A percentile compares a stretch with the other conserved stretches of the same genome.
phyloP scores from a whole-genome alignment of 768 basidiomycete species.

The Hericium rajendrae region DNA sequence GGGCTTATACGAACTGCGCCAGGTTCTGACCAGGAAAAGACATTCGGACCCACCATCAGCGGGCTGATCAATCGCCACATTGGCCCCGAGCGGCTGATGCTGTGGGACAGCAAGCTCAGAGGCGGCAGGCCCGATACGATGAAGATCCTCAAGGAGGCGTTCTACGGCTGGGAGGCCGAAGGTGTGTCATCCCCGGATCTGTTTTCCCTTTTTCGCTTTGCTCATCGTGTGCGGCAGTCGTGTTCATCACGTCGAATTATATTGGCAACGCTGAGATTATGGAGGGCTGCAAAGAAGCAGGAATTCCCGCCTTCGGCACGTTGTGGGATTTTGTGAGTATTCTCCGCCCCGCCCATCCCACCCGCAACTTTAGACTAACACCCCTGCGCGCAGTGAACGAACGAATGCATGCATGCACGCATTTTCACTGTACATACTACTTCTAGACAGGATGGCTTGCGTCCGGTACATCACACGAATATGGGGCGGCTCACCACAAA shows the following conservation, averaged over 20 bases:
- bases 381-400: neutral
- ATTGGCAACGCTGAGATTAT: slow-evolving; percentile 33
- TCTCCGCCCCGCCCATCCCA: neutral
- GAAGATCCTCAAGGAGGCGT: slow-evolving; percentile 27
- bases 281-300: slow-evolving; percentile 27
- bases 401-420: neutral
- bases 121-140: slow-evolving; percentile 31
- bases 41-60: slow-evolving; percentile 33
- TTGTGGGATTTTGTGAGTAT: slow-evolving; percentile 14
- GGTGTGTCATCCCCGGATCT: slow-evolving; percentile 3
- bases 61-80: slow-evolving; percentile 30
- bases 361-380: neutral
- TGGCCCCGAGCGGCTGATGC: slow-evolving; percentile 26
- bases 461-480: neutral
- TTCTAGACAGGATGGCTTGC: neutral
- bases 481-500: neutral
- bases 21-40: slow-evolving; percentile 35
- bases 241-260: slow-evolving; percentile 35
- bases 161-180: slow-evolving; percentile 28
- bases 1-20: neutral
- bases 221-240: slow-evolving; percentile 17
- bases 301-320: slow-evolving; percentile 30
- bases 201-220: neutral
- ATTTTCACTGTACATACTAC: neutral
- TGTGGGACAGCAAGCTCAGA: slow-evolving; percentile 34